These are phyloP conservation scores for Saraca asoca DNA, from an alignment of 331 rosid genomes.

Conservation along the genomic window DNA sequence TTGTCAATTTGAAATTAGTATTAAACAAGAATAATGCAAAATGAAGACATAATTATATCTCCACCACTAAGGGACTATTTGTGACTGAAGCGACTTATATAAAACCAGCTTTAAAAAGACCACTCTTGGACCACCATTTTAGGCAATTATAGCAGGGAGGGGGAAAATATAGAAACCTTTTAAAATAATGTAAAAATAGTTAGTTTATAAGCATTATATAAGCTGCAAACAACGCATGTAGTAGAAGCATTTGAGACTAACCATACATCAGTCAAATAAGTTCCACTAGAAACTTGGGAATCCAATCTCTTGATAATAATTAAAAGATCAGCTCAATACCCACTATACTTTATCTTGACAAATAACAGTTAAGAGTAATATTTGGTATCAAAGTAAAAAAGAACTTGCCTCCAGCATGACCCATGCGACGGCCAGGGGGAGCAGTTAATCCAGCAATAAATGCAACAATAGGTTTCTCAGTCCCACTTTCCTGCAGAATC, in stretches of 20 bases:
- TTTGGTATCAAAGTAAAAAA: not conserved
- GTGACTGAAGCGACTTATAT: no score
- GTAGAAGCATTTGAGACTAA: constrained; percentile 11
- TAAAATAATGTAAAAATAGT: not conserved
- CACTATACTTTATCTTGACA: not conserved
- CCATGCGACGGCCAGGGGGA: constrained; percentile 99
- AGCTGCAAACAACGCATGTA: not conserved
- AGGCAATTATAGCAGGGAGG: not conserved
- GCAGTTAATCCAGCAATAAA: constrained; percentile 99
- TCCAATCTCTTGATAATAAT: no score
- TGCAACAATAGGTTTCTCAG: constrained; percentile 91
- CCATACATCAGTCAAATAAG: not conserved
- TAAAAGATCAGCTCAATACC: no score
- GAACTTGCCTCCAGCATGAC: constrained; percentile 94
- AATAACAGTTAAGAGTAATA: not conserved
- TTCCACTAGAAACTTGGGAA: not conserved
- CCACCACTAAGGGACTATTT: no score
- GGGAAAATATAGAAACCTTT: not conserved
- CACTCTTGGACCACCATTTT: no score
- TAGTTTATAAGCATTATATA: not conserved
- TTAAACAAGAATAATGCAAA: constrained; percentile 1
- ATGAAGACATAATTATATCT: no score
- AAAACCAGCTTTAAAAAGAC: no score
- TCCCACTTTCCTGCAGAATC: constrained; percentile 86
- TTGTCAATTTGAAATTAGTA: not conserved